Evolutionary conservation across 345 rosid genomes (phyloP), one percentile per base, ranked within the genome.

Genomic region (Eutrema japonicum): DNA sequence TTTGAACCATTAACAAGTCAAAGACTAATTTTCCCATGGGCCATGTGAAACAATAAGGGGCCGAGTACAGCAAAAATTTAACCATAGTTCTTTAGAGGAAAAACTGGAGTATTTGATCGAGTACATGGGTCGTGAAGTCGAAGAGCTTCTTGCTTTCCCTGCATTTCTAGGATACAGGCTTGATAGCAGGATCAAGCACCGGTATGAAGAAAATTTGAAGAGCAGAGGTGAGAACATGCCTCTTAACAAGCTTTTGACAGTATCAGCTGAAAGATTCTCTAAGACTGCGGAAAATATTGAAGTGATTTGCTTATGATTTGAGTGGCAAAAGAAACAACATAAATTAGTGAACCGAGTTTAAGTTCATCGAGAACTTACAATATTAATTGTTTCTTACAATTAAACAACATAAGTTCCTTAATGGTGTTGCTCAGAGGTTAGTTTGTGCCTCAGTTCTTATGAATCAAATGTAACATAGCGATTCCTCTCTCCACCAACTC

Each of bases 151-250:
- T 54, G 79, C 89, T 46, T 89, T 92, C 74, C 98, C 95, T 75
- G 84, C 94, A 33, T 92, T 85, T 81, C 88, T 87, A 4, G 94
- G 95, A 32, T 92, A 92, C 80, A 85, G 81, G 76, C 91, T 92
- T n/a, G 84, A 88, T 79, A 82, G 77, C 67, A 82, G 97, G 80
- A 89, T 92, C 77, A 89, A 89, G 77, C 91, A 73, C 71, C 70
- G 95, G 74, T 88, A 83, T 29, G 89, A 85, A 83, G 88, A 67
- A 50, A 89, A 79, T 62, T 82, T 74, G 77, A 80, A 77, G 74
- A 72, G 81, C 71, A 55, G 64, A 65, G 96, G 92, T 12, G 86
- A 80, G 64, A 80, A 88, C 38, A 81, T 88, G 91, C 84, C 92
- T 48, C 80, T 88, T 57, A 89, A 84, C 79, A 89, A 86, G 83